phyloP scores from a whole-genome alignment of 148 eudicot genomes.

The Camellia lanceoleosa region DNA sequence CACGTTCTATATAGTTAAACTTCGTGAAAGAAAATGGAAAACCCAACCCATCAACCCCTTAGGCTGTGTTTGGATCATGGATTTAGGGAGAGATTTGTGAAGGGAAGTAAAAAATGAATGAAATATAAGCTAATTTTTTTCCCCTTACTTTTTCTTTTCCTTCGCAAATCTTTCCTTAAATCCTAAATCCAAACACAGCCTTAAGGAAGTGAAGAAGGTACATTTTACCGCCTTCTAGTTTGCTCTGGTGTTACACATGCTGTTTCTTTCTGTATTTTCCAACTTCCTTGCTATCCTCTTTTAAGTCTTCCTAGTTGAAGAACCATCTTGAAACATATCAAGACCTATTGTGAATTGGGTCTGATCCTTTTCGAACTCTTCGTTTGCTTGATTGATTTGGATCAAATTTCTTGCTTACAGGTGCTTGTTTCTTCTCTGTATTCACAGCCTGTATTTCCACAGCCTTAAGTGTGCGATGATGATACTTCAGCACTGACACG shows the following conservation, averaged over 20 bases:
- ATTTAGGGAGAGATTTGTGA: too few relatives aligned
- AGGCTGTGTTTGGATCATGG: too few relatives aligned
- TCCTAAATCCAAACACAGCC: too few relatives aligned
- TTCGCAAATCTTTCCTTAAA: background rate
- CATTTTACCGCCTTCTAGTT: background rate
- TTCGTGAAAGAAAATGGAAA: background rate
- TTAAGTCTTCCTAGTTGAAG: slow-evolving; percentile 8
- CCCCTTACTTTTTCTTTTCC: too few relatives aligned
- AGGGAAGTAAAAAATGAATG: too few relatives aligned
- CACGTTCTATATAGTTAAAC: slow-evolving; percentile 13
- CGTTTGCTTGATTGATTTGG: slow-evolving; percentile 55
- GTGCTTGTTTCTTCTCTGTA: slow-evolving; percentile 26
- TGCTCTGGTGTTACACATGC: background rate
- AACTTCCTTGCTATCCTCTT: slow-evolving; percentile 12
- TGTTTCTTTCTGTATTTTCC: background rate
- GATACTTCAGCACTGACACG: slow-evolving; percentile 13
- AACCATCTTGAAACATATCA: slow-evolving; percentile 23
- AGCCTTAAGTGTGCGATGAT: slow-evolving; percentile 31
- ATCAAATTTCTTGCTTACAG: slow-evolving; percentile 32
- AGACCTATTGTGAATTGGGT: slow-evolving; percentile 78
- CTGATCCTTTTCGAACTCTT: slow-evolving; percentile 62
- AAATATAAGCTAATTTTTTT: too few relatives aligned
- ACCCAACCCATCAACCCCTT: background rate
- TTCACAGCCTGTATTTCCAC: slow-evolving; percentile 27
- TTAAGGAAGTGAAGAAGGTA: background rate